These are phyloP conservation scores for Coniophora puteana DNA, from an alignment of 1,284 basidiomycete genomes.

Conservation along the genomic window DNA sequence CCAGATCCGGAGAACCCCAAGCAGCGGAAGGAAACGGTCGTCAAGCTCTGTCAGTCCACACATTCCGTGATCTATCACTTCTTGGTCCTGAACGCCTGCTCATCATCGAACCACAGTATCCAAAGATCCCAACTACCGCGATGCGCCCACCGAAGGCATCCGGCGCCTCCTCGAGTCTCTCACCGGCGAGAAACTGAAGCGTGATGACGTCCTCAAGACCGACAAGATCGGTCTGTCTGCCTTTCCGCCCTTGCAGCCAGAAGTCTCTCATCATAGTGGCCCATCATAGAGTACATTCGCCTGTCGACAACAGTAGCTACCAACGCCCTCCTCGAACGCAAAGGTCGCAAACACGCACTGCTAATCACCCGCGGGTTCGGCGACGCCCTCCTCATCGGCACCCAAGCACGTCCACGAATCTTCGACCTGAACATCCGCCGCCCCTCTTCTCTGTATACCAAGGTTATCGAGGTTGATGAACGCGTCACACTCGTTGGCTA, in stretches of 20 bases:
- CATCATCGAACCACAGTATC: conserved; percentile 65
- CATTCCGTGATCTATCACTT: background rate
- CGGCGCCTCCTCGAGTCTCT: conserved; percentile 85
- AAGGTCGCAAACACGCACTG: conserved; percentile 88
- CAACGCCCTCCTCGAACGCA: conserved; percentile 92
- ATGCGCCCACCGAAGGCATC: conserved; percentile 95
- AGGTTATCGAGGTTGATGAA: conserved; percentile 89
- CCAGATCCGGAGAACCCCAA: conserved; percentile 59
- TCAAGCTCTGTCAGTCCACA: conserved; percentile 67
- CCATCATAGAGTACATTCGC: conserved; percentile 76
- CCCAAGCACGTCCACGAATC: conserved; percentile 88
- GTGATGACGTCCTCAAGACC: conserved; percentile 68
- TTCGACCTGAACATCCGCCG: conserved; percentile 88
- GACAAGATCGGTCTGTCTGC: conserved; percentile 72
- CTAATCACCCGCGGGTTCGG: conserved; percentile 92
- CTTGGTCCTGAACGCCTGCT: background rate
- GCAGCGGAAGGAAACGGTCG: conserved; percentile 69
- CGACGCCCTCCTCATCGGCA: conserved; percentile 88
- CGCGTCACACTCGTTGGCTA: conserved; percentile 93
- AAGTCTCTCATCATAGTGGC: background rate
- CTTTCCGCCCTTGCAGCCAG: background rate
- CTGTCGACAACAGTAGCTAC: conserved; percentile 96
- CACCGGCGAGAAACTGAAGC: conserved; percentile 62
- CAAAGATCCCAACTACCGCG: conserved; percentile 87
- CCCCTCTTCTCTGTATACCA: conserved; percentile 74